These are phyloP conservation scores for Berkeleyomyces basicola DNA, from an alignment of 2,329 filamentous ascomycete species.

Conservation along the genomic window DNA sequence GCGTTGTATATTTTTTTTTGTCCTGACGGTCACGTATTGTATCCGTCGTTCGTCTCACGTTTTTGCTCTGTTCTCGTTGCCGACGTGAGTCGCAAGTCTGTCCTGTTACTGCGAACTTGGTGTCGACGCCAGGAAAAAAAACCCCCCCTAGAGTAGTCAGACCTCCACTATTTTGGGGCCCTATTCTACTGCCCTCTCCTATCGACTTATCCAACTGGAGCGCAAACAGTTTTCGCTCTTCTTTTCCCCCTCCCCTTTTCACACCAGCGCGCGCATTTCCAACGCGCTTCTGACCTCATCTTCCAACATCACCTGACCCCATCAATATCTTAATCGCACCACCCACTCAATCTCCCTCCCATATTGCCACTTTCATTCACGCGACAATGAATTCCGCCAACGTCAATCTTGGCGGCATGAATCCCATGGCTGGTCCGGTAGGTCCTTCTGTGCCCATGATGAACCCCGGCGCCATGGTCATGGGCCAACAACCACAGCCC, in stretches of 20 bases:
- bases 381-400: conserved; percentile 37
- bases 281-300: neutral
- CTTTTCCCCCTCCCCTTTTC: neutral
- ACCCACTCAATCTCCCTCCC: neutral
- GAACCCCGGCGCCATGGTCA: conserved; percentile 33
- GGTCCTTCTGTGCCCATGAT: conserved; percentile 50
- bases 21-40: neutral
- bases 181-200: neutral
- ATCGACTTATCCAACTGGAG: neutral
- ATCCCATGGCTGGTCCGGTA: conserved; percentile 47
- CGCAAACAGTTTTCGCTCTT: neutral
- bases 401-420: conserved; percentile 50
- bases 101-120: neutral
- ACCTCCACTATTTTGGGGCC: neutral
- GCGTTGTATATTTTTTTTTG: neutral
- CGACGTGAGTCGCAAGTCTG: neutral
- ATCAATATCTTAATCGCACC: neutral
- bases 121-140: neutral
- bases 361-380: neutral
- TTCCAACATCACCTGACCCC: neutral
- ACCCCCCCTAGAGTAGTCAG: neutral
- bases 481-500: conserved; percentile 20
- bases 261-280: neutral
- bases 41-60: too few relatives aligned
- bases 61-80: neutral